Conservation (phyloP, 2,329 filamentous ascomycete genomes). For the Paracoccidioides brasiliensis region DNA sequence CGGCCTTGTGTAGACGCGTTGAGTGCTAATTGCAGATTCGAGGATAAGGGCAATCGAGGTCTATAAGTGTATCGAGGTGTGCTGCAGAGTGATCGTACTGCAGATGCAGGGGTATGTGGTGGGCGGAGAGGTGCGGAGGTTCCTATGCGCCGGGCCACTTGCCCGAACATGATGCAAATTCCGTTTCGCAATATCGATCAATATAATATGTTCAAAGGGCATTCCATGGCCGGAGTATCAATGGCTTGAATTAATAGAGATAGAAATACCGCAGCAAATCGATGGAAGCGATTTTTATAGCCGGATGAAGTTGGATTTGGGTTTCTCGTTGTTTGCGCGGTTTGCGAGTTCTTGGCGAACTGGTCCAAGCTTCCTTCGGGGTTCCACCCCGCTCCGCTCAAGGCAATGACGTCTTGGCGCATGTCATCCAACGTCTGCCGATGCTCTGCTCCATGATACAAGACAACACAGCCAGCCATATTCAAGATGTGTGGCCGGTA, state of each 20-base stretch:
- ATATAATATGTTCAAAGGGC: neutral
- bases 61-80: constrained; percentile 4
- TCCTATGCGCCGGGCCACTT: constrained; percentile 19
- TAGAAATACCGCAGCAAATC: neutral
- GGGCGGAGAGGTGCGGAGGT: constrained; percentile 10
- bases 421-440: neutral
- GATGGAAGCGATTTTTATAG: neutral
- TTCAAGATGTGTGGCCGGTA: constrained; percentile 55
- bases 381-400: constrained; percentile 12
- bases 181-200: neutral
- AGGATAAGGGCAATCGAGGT: constrained; percentile 5
- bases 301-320: neutral
- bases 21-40: neutral
- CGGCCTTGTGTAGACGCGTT: constrained; percentile 11
- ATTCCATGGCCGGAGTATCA: neutral
- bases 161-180: constrained; percentile 11
- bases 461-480: neutral
- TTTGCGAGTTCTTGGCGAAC: constrained; percentile 1
- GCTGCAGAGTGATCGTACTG: constrained; percentile 8
- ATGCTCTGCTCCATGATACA: neutral
- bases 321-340: neutral
- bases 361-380: constrained; percentile 15
- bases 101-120: constrained; percentile 10
- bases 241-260: neutral
- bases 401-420: constrained; percentile 3